A percentile compares a stretch with the other conserved stretches of the same genome.
These are phyloP conservation scores for Mucor racemosus DNA, from an alignment of 371 early-diverging fungal genomes.

Conservation along the genomic window DNA sequence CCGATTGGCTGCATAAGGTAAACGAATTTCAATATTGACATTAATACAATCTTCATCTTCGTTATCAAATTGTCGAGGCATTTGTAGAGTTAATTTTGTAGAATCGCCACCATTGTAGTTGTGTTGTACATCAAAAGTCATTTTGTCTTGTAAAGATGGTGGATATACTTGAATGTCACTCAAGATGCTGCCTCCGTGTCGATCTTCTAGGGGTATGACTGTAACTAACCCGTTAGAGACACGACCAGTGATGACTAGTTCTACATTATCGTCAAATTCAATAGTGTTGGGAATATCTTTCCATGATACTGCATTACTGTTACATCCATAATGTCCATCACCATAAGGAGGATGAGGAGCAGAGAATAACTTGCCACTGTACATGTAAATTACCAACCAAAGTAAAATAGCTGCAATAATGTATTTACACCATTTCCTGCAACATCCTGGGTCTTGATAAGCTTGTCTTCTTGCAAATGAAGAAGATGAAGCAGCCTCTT, in stretches of 20 bases:
- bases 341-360: neutral
- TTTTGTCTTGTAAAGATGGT: neutral
- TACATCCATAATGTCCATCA: slow-evolving; percentile 1
- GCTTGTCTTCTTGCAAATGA: neutral
- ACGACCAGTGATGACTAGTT: slow-evolving; percentile 13
- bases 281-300: slow-evolving; percentile 14
- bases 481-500: slow-evolving; percentile 1
- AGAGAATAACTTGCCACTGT: slow-evolving; percentile 1
- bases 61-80: slow-evolving; percentile 12
- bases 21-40: slow-evolving; percentile 16
- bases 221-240: slow-evolving; percentile 14
- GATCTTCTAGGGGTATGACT: slow-evolving; percentile 12
- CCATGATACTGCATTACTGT: slow-evolving; percentile 9
- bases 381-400: slow-evolving; percentile 8
- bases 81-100: neutral
- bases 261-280: slow-evolving; percentile 15
- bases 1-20: slow-evolving; percentile 15
- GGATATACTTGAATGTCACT: slow-evolving; percentile 8
- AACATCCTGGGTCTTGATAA: slow-evolving; percentile 17
- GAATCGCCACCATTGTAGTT: neutral
- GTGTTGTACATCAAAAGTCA: slow-evolving; percentile 10
- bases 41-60: slow-evolving; percentile 16
- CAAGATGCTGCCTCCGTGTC: slow-evolving; percentile 12
- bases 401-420: slow-evolving; percentile 14
- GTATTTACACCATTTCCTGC: slow-evolving; percentile 21